phyloP scores from a whole-genome alignment of 495 filamentous ascomycete species.

The Podospora appendiculata region DNA sequence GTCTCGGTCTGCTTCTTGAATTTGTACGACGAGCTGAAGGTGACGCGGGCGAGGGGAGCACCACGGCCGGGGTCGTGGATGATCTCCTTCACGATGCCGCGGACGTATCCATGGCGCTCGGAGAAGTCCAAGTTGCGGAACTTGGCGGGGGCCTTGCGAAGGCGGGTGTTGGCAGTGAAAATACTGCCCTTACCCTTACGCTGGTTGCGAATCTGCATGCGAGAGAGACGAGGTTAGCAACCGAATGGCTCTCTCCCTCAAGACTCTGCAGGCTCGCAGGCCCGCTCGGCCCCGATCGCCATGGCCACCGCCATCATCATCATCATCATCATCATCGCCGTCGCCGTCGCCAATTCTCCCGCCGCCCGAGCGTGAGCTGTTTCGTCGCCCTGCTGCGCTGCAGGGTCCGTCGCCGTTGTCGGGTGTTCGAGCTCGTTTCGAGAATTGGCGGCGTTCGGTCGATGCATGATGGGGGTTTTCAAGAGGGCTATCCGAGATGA shows the following conservation, averaged over 20 bases:
- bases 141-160: conserved; percentile 77
- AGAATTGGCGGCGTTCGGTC: conserved; percentile 6
- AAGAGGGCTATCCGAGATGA: conserved; percentile 12
- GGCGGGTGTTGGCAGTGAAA: conserved; percentile 82
- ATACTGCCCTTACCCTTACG: conserved; percentile 97
- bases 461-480: conserved; percentile 2
- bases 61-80: conserved; percentile 98
- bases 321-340: conserved; percentile 2
- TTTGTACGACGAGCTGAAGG: conserved; percentile 87
- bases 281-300: neutral
- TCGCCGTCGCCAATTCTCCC: neutral
- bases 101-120: conserved; percentile 93
- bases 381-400: no score
- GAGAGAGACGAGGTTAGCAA: conserved; percentile 22
- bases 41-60: conserved; percentile 91
- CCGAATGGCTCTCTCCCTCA: no score
- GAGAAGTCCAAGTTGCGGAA: conserved; percentile 93
- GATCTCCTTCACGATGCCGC: conserved; percentile 96
- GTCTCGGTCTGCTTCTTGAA: conserved; percentile 89
- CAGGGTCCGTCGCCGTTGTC: no score
- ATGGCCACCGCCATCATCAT: neutral
- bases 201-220: conserved; percentile 77
- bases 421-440: neutral
- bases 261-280: no score
- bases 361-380: no score